Percentiles rank a stretch among this genome's conserved stretches.
Evolutionary conservation across 2,329 filamentous ascomycete species (phyloP).

Genomic region (Ambrosiella beaveri): DNA sequence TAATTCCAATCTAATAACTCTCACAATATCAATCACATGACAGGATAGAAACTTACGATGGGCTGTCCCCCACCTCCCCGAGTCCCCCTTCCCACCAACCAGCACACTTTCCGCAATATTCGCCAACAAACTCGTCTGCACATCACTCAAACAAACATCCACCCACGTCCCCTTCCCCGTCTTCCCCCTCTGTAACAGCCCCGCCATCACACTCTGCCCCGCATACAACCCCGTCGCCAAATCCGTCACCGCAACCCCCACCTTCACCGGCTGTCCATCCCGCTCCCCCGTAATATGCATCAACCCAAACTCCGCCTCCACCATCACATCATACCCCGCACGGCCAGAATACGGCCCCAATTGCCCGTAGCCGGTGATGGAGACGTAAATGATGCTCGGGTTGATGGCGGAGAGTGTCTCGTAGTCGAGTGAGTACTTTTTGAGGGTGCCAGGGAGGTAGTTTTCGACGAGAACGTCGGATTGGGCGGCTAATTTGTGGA

Average conservation of each 20-base stretch:
- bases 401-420: constrained; percentile 66
- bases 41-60: constrained; percentile 48
- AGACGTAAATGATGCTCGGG: constrained; percentile 76
- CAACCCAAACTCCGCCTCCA: constrained; percentile 90
- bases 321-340: constrained; percentile 97
- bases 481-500: constrained; percentile 67
- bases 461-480: constrained; percentile 95
- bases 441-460: constrained; percentile 75
- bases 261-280: constrained; percentile 85
- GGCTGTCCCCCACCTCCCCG: constrained; percentile 86
- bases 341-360: constrained; percentile 76
- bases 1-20: background rate
- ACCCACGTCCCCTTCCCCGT: constrained; percentile 80
- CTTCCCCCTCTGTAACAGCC: constrained; percentile 55
- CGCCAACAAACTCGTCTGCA: constrained; percentile 83
- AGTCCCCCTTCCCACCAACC: constrained; percentile 73
- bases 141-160: constrained; percentile 80
- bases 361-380: constrained; percentile 93
- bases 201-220: constrained; percentile 88
- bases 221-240: constrained; percentile 90
- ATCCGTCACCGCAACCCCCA: constrained; percentile 92
- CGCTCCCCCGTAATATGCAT: constrained; percentile 95
- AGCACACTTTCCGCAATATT: constrained; percentile 89
- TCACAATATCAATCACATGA: background rate
- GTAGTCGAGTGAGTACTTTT: constrained; percentile 86